phyloP scores from a whole-genome alignment of 1,284 basidiomycete genomes.

The Puccinia coronata region DNA sequence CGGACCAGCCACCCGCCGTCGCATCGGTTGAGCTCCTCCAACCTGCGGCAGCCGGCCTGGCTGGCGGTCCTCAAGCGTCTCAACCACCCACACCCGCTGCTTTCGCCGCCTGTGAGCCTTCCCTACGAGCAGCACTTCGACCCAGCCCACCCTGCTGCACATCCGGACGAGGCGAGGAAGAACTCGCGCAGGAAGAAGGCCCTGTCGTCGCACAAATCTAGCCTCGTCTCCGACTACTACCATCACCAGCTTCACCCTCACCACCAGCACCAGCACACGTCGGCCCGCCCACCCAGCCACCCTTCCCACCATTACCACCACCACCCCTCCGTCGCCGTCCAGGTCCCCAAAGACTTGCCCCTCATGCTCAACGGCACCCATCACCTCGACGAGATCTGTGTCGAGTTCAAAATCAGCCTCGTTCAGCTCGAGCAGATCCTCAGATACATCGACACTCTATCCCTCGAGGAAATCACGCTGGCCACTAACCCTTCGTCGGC shows the following conservation, averaged over 20 bases:
- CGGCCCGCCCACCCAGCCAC: not conserved
- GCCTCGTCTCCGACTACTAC: not conserved
- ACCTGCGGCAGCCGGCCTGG: conserved; percentile 35
- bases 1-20: not conserved
- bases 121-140: not conserved
- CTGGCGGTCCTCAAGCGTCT: conserved; percentile 31
- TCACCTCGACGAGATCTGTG: conserved; percentile 86
- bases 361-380: conserved; percentile 78
- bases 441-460: conserved; percentile 65
- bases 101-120: conserved; percentile 5
- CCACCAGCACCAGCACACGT: not conserved
- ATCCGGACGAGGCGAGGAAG: not conserved
- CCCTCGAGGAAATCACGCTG: conserved; percentile 57
- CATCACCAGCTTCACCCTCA: not conserved
- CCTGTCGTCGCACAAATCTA: not conserved
- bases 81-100: conserved; percentile 19
- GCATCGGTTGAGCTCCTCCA: conserved; percentile 17
- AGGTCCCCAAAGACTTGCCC: conserved; percentile 63
- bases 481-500: not conserved
- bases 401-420: conserved; percentile 80
- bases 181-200: not conserved
- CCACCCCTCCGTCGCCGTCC: conserved; percentile 51
- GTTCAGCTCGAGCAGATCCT: conserved; percentile 76
- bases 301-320: not conserved
- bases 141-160: not conserved